Evolutionary conservation across 352 stramenopile genomes (phyloP).

Genomic region (Peronospora tabacina): DNA sequence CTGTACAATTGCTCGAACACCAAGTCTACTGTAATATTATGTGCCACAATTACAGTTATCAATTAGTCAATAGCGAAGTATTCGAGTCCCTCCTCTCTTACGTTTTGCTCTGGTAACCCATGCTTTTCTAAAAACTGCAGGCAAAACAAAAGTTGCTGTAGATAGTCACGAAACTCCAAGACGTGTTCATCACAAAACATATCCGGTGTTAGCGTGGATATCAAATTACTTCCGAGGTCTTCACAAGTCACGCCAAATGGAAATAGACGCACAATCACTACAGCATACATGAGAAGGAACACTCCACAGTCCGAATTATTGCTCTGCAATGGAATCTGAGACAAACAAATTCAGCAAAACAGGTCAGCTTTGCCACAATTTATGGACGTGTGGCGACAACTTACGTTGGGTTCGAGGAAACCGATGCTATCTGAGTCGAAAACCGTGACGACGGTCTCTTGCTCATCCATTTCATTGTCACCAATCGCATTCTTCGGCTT

Average conservation of each 20-base stretch:
- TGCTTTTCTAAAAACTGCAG: conserved; percentile 50
- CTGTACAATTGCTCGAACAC: neutral
- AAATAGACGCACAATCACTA: conserved; percentile 52
- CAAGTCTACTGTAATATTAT: conserved; percentile 20
- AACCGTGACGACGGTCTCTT: conserved; percentile 35
- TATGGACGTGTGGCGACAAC: conserved; percentile 4
- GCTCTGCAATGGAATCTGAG: conserved; percentile 85
- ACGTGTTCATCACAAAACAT: conserved; percentile 72
- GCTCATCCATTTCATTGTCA: conserved; percentile 5
- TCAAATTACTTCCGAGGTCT: conserved; percentile 43
- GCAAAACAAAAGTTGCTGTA: conserved; percentile 71
- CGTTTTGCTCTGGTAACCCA: conserved; percentile 32
- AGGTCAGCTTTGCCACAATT: neutral
- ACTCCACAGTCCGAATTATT: conserved; percentile 92
- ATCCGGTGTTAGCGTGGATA: conserved; percentile 33
- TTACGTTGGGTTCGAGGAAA: conserved; percentile 76
- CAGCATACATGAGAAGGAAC: conserved; percentile 75
- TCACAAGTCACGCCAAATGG: conserved; percentile 44
- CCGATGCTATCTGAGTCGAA: conserved; percentile 41
- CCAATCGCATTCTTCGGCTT: neutral
- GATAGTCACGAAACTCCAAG: conserved; percentile 66
- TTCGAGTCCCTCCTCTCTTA: conserved; percentile 55
- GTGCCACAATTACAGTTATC: conserved; percentile 2
- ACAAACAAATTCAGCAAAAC: neutral
- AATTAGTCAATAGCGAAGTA: conserved; percentile 45